Evolutionary conservation across 73 alveolate genomes (phyloP).

Genomic region (Paramecium octaurelia): DNA sequence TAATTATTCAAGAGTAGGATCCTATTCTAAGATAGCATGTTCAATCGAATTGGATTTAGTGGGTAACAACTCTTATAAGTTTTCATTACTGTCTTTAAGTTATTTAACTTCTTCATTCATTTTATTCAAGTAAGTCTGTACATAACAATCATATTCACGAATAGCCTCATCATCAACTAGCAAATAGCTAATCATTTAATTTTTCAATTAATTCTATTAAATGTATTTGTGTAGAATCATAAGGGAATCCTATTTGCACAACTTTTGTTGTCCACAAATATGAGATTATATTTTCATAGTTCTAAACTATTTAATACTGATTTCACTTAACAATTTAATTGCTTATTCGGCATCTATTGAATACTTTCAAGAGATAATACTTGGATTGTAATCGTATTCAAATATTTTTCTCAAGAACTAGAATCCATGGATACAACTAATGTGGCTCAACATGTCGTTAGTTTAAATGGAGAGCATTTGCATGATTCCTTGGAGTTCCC

Average conservation of each 20-base stretch:
- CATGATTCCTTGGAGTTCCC: not conserved
- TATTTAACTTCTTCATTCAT: not conserved
- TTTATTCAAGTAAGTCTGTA: not conserved
- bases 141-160: not conserved
- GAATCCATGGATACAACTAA: not conserved
- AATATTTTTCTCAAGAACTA: not conserved
- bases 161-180: not conserved
- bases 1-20: not conserved
- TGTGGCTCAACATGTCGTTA: not conserved
- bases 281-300: not conserved
- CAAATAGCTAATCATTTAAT: not conserved
- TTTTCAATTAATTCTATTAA: not conserved
- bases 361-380: not conserved
- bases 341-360: not conserved
- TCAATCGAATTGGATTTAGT: conserved; percentile 11
- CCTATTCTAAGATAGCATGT: conserved; percentile 10
- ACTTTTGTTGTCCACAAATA: not conserved
- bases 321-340: not conserved
- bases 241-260: not conserved
- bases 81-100: not conserved
- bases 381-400: conserved; percentile 39
- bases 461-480: not conserved
- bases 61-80: not conserved
- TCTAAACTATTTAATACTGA: not conserved
- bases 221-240: not conserved